Evolutionary conservation across 139 green algal genomes (phyloP).

Genomic region (Pleodorina starrii): DNA sequence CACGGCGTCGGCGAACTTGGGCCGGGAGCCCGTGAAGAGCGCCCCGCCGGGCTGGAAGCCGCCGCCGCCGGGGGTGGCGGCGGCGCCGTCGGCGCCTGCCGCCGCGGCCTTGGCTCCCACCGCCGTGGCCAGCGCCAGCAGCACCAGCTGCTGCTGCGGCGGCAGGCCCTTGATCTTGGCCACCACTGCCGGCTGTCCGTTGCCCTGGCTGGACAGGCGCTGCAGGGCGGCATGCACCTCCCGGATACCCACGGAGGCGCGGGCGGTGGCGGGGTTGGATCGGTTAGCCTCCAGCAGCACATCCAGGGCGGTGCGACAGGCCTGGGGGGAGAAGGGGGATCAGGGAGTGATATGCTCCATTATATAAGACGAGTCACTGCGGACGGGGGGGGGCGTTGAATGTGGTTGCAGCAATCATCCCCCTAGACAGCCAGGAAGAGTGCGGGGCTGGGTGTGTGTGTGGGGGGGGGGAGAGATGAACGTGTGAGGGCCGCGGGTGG

Average conservation of each 20-base stretch:
- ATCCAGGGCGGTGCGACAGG: conserved; percentile 48
- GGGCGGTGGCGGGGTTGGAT: conserved; percentile 28
- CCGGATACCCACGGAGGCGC: conserved; percentile 18
- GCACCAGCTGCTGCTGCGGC: conserved; percentile 56
- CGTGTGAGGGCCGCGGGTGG: too few relatives aligned
- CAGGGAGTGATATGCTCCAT: too few relatives aligned
- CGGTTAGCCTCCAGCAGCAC: conserved; percentile 39
- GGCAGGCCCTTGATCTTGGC: conserved; percentile 50
- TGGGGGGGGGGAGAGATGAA: too few relatives aligned
- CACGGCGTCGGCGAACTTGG: conserved; percentile 41
- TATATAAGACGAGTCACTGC: too few relatives aligned
- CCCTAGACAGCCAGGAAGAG: too few relatives aligned
- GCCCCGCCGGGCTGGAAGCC: conserved; percentile 4
- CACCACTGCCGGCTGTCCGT: neutral
- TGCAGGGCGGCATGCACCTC: conserved; percentile 49
- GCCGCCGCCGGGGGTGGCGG: neutral
- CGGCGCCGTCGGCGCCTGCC: neutral
- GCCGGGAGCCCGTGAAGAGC: conserved; percentile 29
- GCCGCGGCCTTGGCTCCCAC: conserved; percentile 19
- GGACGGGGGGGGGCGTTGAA: too few relatives aligned
- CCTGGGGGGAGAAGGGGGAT: conserved; percentile 4
- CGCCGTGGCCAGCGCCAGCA: conserved; percentile 51
- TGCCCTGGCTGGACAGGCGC: neutral
- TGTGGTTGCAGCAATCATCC: too few relatives aligned
- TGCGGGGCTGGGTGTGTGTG: too few relatives aligned